A percentile compares a stretch with the other conserved stretches of the same genome.
phyloP scores from a whole-genome alignment of 371 early-diverging fungal species.

The Mucor velutinosus region DNA sequence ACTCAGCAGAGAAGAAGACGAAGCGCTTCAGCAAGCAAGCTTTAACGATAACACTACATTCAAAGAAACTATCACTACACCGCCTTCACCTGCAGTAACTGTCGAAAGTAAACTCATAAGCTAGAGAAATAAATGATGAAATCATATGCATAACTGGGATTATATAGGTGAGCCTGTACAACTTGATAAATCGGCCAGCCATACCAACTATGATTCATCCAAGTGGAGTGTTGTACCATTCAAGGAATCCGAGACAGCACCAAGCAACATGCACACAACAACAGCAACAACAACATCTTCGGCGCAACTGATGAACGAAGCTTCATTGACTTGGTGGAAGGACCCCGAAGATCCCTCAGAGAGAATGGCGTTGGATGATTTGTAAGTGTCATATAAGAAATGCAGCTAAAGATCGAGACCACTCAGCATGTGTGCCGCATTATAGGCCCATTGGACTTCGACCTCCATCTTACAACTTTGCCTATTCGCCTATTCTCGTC shows the following conservation, averaged over 20 bases:
- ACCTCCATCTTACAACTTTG: constrained; percentile 42
- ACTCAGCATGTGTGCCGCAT: background rate
- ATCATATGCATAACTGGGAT: background rate
- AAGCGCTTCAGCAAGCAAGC: background rate
- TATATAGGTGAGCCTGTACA: background rate
- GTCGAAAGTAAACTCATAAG: background rate
- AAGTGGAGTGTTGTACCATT: constrained; percentile 42
- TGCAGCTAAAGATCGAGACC: background rate
- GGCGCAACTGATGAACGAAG: background rate
- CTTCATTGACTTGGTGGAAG: constrained; percentile 46
- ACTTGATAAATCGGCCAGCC: background rate
- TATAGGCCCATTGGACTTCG: constrained; percentile 45
- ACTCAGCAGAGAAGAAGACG: constrained; percentile 11
- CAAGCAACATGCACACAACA: background rate
- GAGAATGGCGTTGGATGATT: constrained; percentile 17
- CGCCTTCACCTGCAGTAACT: background rate
- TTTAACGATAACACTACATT: background rate
- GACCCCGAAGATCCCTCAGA: constrained; percentile 45
- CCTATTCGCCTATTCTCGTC: constrained; percentile 38
- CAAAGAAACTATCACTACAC: background rate
- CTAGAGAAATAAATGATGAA: background rate
- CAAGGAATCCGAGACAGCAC: background rate
- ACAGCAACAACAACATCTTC: background rate
- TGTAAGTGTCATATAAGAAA: constrained; percentile 24
- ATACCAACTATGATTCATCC: constrained; percentile 14